A percentile compares a stretch with the other conserved stretches of the same genome.
phyloP scores from a whole-genome alignment of 2,329 filamentous ascomycete species.

The Elsinoe necatrix region DNA sequence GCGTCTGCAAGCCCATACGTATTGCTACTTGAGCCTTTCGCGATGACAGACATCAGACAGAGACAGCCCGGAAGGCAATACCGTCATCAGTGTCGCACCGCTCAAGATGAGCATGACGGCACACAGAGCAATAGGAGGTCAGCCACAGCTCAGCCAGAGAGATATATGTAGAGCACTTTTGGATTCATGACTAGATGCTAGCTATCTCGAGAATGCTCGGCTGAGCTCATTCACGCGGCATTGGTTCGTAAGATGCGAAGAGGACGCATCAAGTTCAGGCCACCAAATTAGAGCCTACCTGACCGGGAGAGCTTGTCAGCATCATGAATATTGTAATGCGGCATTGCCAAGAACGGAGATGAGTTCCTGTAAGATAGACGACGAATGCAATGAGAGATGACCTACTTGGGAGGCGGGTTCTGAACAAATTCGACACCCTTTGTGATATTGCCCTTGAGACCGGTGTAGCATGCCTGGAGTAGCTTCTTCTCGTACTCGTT shows the following conservation, averaged over 20 bases:
- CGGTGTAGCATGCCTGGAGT: conserved; percentile 64
- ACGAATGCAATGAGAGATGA: conserved; percentile 19
- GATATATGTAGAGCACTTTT: conserved; percentile 1
- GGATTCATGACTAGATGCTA: conserved; percentile 7
- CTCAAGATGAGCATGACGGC: too few relatives aligned
- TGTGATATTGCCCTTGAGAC: conserved; percentile 83
- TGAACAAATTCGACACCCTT: conserved; percentile 88
- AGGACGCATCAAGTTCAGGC: conserved; percentile 6
- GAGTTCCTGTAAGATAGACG: background rate
- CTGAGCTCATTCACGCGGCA: background rate
- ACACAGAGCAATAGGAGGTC: too few relatives aligned
- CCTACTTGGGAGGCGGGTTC: conserved; percentile 82
- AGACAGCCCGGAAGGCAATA: too few relatives aligned
- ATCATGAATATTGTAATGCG: background rate
- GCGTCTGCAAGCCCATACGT: too few relatives aligned
- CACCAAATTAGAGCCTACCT: conserved; percentile 15
- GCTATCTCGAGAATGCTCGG: conserved; percentile 6
- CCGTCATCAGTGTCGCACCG: too few relatives aligned
- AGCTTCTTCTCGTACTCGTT: conserved; percentile 86
- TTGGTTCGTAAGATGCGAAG: background rate
- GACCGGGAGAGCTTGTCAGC: conserved; percentile 15
- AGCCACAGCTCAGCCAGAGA: too few relatives aligned
- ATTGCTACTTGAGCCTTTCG: too few relatives aligned
- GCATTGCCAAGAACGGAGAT: background rate
- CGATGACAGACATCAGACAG: background rate